Conservation (phyloP, 164 flowering plant species). For the Houttuynia cordata region DNA sequence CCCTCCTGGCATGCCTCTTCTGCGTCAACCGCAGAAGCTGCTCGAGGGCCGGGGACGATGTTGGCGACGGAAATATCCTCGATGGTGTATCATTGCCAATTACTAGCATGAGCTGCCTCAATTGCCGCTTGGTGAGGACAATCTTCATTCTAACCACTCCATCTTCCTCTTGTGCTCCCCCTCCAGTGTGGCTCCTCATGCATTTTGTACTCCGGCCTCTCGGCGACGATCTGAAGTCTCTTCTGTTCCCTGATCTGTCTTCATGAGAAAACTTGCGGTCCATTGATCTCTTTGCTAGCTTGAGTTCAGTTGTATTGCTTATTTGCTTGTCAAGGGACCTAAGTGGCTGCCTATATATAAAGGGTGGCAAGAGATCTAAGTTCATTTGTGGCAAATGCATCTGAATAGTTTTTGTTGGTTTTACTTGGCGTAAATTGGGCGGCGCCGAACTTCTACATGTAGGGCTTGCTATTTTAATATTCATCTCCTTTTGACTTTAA, state of each 20-base stretch:
- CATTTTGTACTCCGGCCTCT: not conserved
- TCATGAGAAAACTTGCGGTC: not conserved
- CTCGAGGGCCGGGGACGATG: slow-evolving; percentile 1
- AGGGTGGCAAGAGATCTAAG: not conserved
- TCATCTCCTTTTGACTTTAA: not conserved
- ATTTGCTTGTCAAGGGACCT: not conserved
- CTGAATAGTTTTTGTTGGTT: not conserved
- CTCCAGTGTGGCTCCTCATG: not conserved
- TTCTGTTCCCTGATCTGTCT: not conserved
- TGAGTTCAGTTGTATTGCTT: not conserved
- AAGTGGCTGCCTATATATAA: not conserved
- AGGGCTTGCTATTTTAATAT: not conserved
- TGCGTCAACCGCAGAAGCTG: slow-evolving; percentile 1
- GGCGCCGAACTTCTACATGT: not conserved
- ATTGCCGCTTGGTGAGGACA: slow-evolving; percentile 4
- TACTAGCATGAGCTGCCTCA: slow-evolving; percentile 2
- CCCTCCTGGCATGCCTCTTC: slow-evolving; percentile 1
- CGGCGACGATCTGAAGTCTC: not conserved
- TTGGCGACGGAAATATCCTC: not conserved
- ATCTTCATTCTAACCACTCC: slow-evolving; percentile 4
- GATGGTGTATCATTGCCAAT: slow-evolving; percentile 1
- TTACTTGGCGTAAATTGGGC: not conserved
- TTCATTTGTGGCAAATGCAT: not conserved
- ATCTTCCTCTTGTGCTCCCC: not conserved
- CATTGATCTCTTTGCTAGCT: not conserved